Evolutionary conservation across 106 monocot genomes (phyloP).

Genomic region (Platanthera zijinensis): DNA sequence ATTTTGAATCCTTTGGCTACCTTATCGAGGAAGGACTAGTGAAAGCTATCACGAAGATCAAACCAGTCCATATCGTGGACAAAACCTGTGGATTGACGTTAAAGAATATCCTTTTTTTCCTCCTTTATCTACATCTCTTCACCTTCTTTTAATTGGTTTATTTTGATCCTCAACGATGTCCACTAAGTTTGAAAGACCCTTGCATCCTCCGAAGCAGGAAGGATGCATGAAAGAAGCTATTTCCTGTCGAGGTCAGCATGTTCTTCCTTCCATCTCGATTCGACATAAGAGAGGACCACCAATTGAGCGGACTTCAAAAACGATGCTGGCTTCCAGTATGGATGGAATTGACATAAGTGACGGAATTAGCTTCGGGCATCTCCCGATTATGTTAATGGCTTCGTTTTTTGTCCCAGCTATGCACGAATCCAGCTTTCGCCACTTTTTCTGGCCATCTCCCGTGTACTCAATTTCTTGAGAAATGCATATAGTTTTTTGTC

Average conservation of each 20-base stretch:
- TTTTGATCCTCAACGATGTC: conserved; percentile 32
- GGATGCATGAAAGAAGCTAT: conserved; percentile 22
- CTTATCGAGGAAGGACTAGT: conserved; percentile 74
- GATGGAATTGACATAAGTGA: conserved; percentile 31
- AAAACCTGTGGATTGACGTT: conserved; percentile 25
- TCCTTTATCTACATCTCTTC: background rate
- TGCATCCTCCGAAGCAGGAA: conserved; percentile 29
- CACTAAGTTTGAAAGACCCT: conserved; percentile 59
- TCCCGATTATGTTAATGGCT: conserved; percentile 99
- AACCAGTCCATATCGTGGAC: conserved; percentile 29
- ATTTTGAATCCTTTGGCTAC: conserved; percentile 87
- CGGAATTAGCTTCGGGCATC: conserved; percentile 47
- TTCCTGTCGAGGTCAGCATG: conserved; percentile 44
- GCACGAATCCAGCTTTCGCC: too few relatives aligned
- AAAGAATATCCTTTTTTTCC: conserved; percentile 72
- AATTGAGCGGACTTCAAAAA: conserved; percentile 50
- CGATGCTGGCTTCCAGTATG: conserved; percentile 42
- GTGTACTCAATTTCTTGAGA: too few relatives aligned
- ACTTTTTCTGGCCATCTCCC: too few relatives aligned
- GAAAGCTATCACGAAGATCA: conserved; percentile 35
- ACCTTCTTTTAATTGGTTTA: background rate
- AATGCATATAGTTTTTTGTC: too few relatives aligned
- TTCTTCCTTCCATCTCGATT: background rate
- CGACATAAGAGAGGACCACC: conserved; percentile 41
- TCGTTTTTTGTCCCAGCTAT: background rate